Base-by-base conservation (phyloP, 345 rosid genomes). In the Kandelia obovata region DNA sequence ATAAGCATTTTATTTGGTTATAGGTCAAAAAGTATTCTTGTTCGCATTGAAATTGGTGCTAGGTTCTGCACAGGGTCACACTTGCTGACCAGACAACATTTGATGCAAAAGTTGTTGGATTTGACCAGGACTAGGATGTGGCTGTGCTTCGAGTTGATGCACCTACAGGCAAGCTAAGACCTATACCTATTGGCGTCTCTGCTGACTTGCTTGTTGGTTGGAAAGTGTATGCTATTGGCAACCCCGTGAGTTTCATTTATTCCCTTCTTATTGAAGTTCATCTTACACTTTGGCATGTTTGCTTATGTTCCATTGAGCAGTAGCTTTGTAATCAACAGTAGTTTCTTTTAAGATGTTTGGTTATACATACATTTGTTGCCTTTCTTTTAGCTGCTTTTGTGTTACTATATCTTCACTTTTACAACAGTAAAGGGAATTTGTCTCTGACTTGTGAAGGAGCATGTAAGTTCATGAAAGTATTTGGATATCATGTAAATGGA, bases 151-250 rank as follows among this genome's bases (percentile, higher is more conserved):
- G 80, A 64, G 83, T 91, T 0, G 83, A 88, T 56, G 90, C 96
- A 20, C 98, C 96, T 0, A 82, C 82, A 55, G 84, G 81, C 53
- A 89, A 94, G 76, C 76, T 94, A 65, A 83, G 91, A 70, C 95
- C 98, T 1, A 81, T 94, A 66, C 97, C 98, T 51, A 58, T 94
- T 80, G 98, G 97, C 66, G 71, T 89, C 69, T 91, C 98, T 20
- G 95, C 97, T 7, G 97, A 94, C 77, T 83, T 94, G 63, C 96
- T 94, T 71, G 98, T 94, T 32, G 98, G 98, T 16, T 97, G 89
- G 84, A 94, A 94, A 85, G 98, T 94, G 10, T 94, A 65, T 77
- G 97, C 97, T 51, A 94, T 94, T 71, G 97, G 98, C 35, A 94
- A 94, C 81, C 98, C 97, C 28, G 97, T 94, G 80, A 89, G 97